Evolutionary conservation across 2,329 filamentous ascomycete genomes (phyloP).

Genomic region (Kalaharituber pfeilii): DNA sequence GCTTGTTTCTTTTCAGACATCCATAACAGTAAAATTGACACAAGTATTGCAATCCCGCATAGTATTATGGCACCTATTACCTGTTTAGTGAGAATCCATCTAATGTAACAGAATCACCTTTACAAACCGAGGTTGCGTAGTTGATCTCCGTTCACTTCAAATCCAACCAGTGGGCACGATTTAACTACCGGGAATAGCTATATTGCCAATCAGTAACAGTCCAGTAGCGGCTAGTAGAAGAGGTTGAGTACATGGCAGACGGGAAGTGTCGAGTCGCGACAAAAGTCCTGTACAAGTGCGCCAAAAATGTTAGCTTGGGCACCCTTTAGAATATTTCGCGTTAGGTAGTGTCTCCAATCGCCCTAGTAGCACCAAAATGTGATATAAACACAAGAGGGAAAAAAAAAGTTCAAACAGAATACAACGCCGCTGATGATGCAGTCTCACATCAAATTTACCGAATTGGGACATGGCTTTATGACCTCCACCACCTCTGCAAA

Average conservation of each 20-base stretch:
- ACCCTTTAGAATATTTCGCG: too few relatives aligned
- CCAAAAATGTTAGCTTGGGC: too few relatives aligned
- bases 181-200: conserved; percentile 1
- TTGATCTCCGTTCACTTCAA: conserved; percentile 32
- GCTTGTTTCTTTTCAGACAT: conserved; percentile 79
- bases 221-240: conserved; percentile 5
- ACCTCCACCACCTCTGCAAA: background rate
- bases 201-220: background rate
- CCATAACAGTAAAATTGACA: conserved; percentile 50
- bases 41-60: conserved; percentile 56
- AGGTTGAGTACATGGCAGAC: conserved; percentile 60
- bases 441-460: conserved; percentile 40
- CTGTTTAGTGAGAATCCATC: conserved; percentile 22
- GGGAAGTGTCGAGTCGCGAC: conserved; percentile 65
- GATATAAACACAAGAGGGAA: too few relatives aligned
- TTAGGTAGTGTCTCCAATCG: too few relatives aligned
- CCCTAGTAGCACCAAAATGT: background rate
- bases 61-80: conserved; percentile 66
- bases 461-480: conserved; percentile 31
- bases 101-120: conserved; percentile 4
- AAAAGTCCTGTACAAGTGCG: conserved; percentile 45
- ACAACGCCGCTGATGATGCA: background rate
- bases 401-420: too few relatives aligned
- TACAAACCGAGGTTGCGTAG: conserved; percentile 67
- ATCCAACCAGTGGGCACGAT: conserved; percentile 16